A percentile compares a stretch with the other conserved stretches of the same genome.
Conservation (phyloP, 768 basidiomycete species). For the Lentinula boryana region DNA sequence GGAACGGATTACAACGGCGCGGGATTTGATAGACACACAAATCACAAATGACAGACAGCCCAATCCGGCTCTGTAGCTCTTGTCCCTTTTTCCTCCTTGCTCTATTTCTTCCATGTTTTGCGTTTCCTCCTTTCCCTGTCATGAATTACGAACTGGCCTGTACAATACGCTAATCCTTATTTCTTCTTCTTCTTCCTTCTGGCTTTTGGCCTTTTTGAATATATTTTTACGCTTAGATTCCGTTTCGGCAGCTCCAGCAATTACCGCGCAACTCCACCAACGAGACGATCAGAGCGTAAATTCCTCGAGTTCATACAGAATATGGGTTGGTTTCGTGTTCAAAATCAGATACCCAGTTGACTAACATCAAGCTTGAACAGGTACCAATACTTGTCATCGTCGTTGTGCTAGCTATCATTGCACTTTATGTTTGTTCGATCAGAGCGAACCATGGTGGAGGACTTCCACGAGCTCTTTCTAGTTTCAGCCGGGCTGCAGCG, state of each 20-base stretch:
- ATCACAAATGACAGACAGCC: constrained; percentile 1
- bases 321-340: not conserved
- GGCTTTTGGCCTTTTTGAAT: not conserved
- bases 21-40: not conserved
- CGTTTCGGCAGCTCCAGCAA: constrained; percentile 3
- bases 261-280: not conserved
- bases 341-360: not conserved
- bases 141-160: constrained; percentile 5
- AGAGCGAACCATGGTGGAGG: constrained; percentile 12
- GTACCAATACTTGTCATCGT: constrained; percentile 25
- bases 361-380: not conserved
- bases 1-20: not conserved
- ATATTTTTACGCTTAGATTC: not conserved
- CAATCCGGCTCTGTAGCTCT: not conserved
- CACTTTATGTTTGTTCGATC: constrained; percentile 10
- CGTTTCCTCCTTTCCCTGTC: not conserved
- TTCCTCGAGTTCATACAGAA: not conserved
- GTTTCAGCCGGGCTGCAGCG: constrained; percentile 6
- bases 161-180: constrained; percentile 1
- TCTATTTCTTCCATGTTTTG: not conserved
- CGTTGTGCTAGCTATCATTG: constrained; percentile 15
- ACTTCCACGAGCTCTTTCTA: constrained; percentile 11
- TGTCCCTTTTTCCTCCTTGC: not conserved
- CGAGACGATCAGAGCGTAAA: not conserved
- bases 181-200: not conserved